phyloP scores from a whole-genome alignment of 2,329 filamentous ascomycete genomes.

The Fusarium nodosum region DNA sequence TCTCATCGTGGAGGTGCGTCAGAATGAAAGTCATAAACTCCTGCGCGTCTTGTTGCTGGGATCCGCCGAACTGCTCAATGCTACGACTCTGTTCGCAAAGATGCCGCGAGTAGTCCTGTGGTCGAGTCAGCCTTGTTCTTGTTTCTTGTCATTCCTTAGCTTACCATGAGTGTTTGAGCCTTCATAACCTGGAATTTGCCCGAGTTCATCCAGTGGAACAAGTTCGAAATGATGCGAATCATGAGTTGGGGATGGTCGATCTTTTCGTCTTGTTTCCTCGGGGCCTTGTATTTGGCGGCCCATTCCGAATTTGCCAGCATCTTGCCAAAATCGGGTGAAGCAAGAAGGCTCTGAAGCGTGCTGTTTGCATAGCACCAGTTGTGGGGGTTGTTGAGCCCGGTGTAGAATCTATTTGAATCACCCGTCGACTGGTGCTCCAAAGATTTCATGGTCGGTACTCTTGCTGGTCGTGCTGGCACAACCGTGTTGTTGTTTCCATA shows the following conservation, averaged over 20 bases:
- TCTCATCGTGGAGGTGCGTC: conserved; percentile 86
- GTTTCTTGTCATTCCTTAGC: conserved; percentile 43
- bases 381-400: conserved; percentile 84
- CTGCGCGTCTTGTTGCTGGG: conserved; percentile 88
- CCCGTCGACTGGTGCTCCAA: conserved; percentile 62
- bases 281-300: conserved; percentile 75
- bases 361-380: conserved; percentile 94
- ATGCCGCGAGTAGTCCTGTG: conserved; percentile 67
- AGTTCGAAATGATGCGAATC: conserved; percentile 69
- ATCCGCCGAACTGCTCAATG: conserved; percentile 73
- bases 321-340: conserved; percentile 76
- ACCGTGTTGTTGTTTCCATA: conserved; percentile 59
- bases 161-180: conserved; percentile 70
- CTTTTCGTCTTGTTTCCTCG: conserved; percentile 72
- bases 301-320: conserved; percentile 71
- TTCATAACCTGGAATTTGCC: conserved; percentile 66
- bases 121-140: conserved; percentile 41
- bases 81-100: conserved; percentile 52
- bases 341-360: conserved; percentile 85
- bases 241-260: conserved; percentile 69
- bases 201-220: conserved; percentile 69
- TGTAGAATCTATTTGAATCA: conserved; percentile 49
- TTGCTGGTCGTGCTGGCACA: conserved; percentile 55
- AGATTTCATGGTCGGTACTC: conserved; percentile 55
- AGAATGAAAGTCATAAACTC: conserved; percentile 90